Conservation (phyloP, 192 early-diverging fungal species). For the Entomortierella parvispora region DNA sequence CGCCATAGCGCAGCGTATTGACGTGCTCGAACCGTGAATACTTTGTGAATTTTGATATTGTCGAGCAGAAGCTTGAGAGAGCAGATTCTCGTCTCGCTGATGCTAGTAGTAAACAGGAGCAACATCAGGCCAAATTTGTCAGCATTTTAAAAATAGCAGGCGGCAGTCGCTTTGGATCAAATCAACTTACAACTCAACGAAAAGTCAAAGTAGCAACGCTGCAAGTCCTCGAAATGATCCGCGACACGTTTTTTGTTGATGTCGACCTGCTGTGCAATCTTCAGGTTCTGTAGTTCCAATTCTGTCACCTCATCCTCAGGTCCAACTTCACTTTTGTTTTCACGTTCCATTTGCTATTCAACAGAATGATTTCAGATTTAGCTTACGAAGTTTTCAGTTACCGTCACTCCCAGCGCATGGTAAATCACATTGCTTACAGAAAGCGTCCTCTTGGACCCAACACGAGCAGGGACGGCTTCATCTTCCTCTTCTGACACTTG, state of each 20-base stretch:
- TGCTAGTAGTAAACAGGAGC: conserved; percentile 7
- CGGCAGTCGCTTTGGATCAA: conserved; percentile 7
- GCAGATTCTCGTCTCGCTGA: conserved; percentile 31
- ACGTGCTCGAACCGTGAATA: conserved; percentile 78
- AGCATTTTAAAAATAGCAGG: conserved; percentile 6
- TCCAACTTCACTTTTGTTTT: conserved; percentile 20
- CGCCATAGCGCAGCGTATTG: conserved; percentile 84
- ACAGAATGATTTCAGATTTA: not conserved
- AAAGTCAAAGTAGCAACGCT: conserved; percentile 76
- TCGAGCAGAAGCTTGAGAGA: conserved; percentile 64
- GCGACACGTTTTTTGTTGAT: conserved; percentile 59
- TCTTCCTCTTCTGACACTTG: conserved; percentile 51
- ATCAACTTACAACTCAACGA: conserved; percentile 56
- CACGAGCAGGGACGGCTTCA: conserved; percentile 42
- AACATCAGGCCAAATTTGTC: conserved; percentile 45
- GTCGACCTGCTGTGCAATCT: conserved; percentile 37
- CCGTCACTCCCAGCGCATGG: not conserved
- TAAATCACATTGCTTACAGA: conserved; percentile 21
- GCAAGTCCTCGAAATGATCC: conserved; percentile 76
- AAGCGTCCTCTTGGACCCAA: conserved; percentile 39
- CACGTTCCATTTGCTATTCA: conserved; percentile 38
- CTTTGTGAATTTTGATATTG: conserved; percentile 74
- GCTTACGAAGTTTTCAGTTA: not conserved
- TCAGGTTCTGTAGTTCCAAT: conserved; percentile 12
- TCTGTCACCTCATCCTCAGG: conserved; percentile 8